Base-by-base conservation (phyloP, 352 stramenopile genomes). In the Peronospora destructor region DNA sequence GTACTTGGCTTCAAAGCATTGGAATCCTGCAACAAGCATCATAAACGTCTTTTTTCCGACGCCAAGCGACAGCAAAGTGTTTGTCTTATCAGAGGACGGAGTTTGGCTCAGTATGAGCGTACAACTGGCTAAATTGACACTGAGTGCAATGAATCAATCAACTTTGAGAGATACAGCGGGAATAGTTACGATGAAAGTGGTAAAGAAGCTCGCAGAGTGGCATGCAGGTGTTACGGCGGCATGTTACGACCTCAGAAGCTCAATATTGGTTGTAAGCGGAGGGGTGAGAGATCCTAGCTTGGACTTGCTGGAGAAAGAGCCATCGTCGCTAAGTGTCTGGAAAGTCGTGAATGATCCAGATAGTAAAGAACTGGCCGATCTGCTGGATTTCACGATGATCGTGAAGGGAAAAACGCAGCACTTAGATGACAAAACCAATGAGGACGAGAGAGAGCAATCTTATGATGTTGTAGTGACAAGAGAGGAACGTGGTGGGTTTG, bases 311-410 rank as follows among this genome's bases (percentile, higher is more conserved):
- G 23, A 64, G 23, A 61, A 67, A 3, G 55, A 68, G 32, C 74
- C 71, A 16, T 87, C 76, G 1, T 86, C 78, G 2, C 36, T 90
- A 23, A 87, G 68, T 46, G 74, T 85, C 12, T 90, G 78, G 78
- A 68, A 61, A 39, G 47, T 90, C 14, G 16, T 28, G 7, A 55
- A 53, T 4, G 44, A 50, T 4, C 56, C 68, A 11, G 60, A 61
- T 3, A 56, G 45, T 23, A 74, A 73, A 40, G 64, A 82, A 13
- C 56, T 68, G 28, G 60, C 59, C 1, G 76, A 87, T 29, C 33
- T 90, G 30, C 49, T 87, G 19, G 78, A 90, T 42, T 84, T 70
- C 44, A 86, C 76, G 12, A 85, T 90, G 59, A 57, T 87, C 1
- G 26, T 84, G 11, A 72, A 68, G 4, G 56, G 17, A 6, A 58